These are phyloP conservation scores for Aquilaria malaccensis DNA, from an alignment of 345 rosid genomes.

Conservation along the genomic window DNA sequence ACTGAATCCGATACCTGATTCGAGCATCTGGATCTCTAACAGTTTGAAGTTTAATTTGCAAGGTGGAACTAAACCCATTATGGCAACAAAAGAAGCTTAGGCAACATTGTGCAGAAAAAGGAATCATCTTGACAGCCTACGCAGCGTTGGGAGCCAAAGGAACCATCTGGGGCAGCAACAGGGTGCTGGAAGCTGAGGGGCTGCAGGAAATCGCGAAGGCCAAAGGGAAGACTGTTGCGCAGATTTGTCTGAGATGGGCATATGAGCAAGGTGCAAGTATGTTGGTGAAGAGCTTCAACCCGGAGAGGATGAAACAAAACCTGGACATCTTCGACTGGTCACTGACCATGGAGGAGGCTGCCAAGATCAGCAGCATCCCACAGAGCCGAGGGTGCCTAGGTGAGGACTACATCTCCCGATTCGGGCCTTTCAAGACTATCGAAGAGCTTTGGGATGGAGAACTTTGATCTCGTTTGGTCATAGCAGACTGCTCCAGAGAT, in stretches of 20 bases:
- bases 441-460: conserved; percentile 14
- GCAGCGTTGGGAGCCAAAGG: conserved; percentile 62
- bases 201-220: conserved; percentile 56
- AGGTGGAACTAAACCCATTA: conserved; percentile 81
- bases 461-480: conserved; percentile 5
- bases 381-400: conserved; percentile 20
- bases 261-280: conserved; percentile 5
- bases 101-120: conserved; percentile 50
- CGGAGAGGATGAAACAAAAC: conserved; percentile 36
- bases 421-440: conserved; percentile 1
- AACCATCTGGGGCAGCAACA: conserved; percentile 56
- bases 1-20: background rate
- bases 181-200: conserved; percentile 53
- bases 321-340: conserved; percentile 25
- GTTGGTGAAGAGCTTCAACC: conserved; percentile 33
- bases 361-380: conserved; percentile 36
- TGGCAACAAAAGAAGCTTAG: conserved; percentile 73
- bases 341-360: conserved; percentile 35
- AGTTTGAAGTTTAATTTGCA: background rate
- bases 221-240: conserved; percentile 67
- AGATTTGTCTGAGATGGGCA: conserved; percentile 25
- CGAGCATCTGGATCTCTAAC: background rate
- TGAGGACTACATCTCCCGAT: background rate
- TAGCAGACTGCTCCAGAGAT: too few species aligned
- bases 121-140: conserved; percentile 48